Evolutionary conservation across 345 rosid species (phyloP), one percentile per base, ranked within the genome.

Genomic region (Dovyalis caffra): DNA sequence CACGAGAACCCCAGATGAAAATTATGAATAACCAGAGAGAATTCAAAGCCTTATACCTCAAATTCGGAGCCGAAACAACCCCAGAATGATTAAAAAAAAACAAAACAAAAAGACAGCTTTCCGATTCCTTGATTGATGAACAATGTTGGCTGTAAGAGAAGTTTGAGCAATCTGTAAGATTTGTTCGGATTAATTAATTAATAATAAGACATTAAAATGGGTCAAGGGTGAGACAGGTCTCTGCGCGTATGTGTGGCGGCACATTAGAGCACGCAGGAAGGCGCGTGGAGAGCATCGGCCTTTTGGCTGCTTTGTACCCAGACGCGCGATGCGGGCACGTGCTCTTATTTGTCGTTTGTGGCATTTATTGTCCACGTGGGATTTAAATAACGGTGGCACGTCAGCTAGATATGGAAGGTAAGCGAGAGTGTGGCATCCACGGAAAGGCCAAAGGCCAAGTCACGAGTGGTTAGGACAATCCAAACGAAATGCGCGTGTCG

Each of bases 221-320:
- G 23, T 0, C 57, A 45, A 16, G 51, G 18, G 20, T 11, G 56
- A 49, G 56, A 49, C 6, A 20, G 56, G 56, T 6, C 6, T 21
- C 56, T 49, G 56, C 1, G 34, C 8, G 53, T 10, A 40, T 26
- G 79, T 21, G 71, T 66, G 65, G 71, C 77, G 38, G 66, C 56
- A 43, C 34, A n/a, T n/a, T n/a, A n/a, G n/a, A n/a, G n/a, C n/a
- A n/a, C n/a, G n/a, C n/a, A 35, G 38, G 66, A 34, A 28, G 12
- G 71, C 64, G 75, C 70, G 75, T 77, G 75, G 62, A 5, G n/a
- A 38, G 56, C 73, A 15, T 21, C 15, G 14, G 71, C 40, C 14
- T 7, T 9, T 15, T 2, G 0, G 40, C 21, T 33, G 74, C 37
- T 33, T 16, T 69, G 74, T 35, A 69, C 34, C 64, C n/a, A 18